phyloP scores from a whole-genome alignment of 495 filamentous ascomycete genomes.

The Podospora australis region DNA sequence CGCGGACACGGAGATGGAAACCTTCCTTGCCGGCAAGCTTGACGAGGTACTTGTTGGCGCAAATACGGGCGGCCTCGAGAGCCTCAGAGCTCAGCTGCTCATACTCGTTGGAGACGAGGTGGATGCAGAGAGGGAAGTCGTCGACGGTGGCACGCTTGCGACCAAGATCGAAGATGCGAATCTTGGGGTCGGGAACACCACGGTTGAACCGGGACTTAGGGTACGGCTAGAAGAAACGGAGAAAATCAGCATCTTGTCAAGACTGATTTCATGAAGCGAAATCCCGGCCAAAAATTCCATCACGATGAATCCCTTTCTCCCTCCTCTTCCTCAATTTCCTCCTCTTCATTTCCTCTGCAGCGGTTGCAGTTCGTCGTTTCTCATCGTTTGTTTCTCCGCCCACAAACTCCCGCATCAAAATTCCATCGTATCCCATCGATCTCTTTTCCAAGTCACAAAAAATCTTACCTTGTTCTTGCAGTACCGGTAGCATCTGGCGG shows the following conservation, averaged over 20 bases:
- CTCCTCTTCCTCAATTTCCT: neutral
- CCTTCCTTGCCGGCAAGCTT: conserved; percentile 96
- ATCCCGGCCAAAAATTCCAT: neutral
- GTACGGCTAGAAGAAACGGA: conserved; percentile 70
- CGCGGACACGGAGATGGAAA: conserved; percentile 97
- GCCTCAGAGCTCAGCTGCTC: conserved; percentile 98
- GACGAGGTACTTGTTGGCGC: conserved; percentile 99
- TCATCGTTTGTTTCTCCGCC: conserved; percentile 3
- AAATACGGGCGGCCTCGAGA: conserved; percentile 98
- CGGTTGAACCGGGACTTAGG: conserved; percentile 99
- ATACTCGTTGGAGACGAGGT: conserved; percentile 99
- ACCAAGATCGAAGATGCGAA: conserved; percentile 98
- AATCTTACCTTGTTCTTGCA: conserved; percentile 98
- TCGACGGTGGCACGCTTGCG: conserved; percentile 97
- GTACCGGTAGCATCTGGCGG: conserved; percentile 99
- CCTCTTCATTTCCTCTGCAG: conserved; percentile 7
- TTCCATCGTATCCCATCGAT: neutral
- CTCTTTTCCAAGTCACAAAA: conserved; percentile 9
- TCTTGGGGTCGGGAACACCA: conserved; percentile 99
- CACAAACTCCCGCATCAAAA: conserved; percentile 1
- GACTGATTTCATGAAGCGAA: neutral
- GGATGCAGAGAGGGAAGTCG: conserved; percentile 96
- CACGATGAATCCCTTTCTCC: neutral
- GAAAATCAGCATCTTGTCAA: conserved; percentile 23
- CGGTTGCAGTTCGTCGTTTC: no score